Base-by-base conservation (phyloP, 192 early-diverging fungal species). In the Coemansia sp. region DNA sequence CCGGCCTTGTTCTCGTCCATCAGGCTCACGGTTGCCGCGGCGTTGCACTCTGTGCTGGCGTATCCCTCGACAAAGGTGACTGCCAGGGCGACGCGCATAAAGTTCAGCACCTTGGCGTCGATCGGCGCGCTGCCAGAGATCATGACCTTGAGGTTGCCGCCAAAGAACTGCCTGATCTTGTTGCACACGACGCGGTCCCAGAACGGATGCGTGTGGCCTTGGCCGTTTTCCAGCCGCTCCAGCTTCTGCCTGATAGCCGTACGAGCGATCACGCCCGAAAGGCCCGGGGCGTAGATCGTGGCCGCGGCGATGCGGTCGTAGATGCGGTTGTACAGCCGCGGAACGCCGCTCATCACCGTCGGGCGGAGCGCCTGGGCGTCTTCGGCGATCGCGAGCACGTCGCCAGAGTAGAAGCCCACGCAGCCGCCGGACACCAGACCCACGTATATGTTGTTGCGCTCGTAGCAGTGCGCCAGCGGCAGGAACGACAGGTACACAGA, bases 391-490 rank as follows among this genome's bases (percentile, higher is more conserved):
- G 83, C 58, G 10, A 85, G 64, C 10, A 87, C 61, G 50, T 88
- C 74, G 62, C 87, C 87, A 19, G 74, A 72, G 46, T 71, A 94
- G 65, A 88, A 94, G 29, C 96, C 96, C 48, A 95, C 83, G 7
- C 78, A 58, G 9, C 80, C 90, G 20, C 90, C 89, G 10, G 45
- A 60, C 9, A 83, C 71, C 27, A 93, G 58, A 34, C 86, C 73
- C 6, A 68, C 61, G 45, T 76, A 70, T 34, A 90, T 77, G 24
- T 76, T 67, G 27, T 78, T 69, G 32, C 90, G 86, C 68, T 95
- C 97, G 71, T 88, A 95, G 35, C 91, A 86, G 71, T 97, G 95
- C 24, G 95, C 92, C 20, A 96, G 82, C 5, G 95, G 95, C 64
- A 98, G 77, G 68, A 95, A 98, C 19, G 91, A 92, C 58, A 95